Conservation (phyloP, 371 early-diverging fungal species). For the Vairimorpha necatrix region DNA sequence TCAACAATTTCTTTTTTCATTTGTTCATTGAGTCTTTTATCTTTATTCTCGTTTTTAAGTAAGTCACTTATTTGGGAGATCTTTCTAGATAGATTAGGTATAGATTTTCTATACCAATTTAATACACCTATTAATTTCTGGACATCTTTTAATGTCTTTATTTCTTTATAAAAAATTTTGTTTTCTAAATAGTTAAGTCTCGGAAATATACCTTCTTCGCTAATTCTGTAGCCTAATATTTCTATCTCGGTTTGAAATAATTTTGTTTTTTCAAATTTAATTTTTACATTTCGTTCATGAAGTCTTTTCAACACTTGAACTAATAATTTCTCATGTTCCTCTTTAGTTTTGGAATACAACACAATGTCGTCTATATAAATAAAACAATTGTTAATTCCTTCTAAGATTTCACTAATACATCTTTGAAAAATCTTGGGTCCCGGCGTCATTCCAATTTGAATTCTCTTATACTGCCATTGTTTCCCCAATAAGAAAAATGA, state of each 20-base stretch:
- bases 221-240: constrained; percentile 63
- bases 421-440: constrained; percentile 22
- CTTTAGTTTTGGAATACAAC: constrained; percentile 55
- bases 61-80: neutral
- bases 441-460: constrained; percentile 20
- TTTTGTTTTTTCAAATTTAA: constrained; percentile 65
- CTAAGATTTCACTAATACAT: neutral
- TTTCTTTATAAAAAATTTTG: neutral
- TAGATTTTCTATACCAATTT: constrained; percentile 10
- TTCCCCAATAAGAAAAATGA: neutral
- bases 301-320: constrained; percentile 58
- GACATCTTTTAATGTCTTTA: neutral
- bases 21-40: neutral
- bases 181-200: neutral
- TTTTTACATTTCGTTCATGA: constrained; percentile 49
- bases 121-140: neutral
- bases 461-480: constrained; percentile 8
- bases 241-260: constrained; percentile 47
- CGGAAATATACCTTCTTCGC: neutral
- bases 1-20: neutral
- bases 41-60: neutral
- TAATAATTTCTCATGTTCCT: constrained; percentile 63
- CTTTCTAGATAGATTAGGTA: constrained; percentile 32
- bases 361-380: constrained; percentile 67
- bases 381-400: neutral